Evolutionary conservation across 1,139 yeast genomes (phyloP), one percentile per base, ranked within the genome.

Genomic region (Geotrichum phurueaensis): DNA sequence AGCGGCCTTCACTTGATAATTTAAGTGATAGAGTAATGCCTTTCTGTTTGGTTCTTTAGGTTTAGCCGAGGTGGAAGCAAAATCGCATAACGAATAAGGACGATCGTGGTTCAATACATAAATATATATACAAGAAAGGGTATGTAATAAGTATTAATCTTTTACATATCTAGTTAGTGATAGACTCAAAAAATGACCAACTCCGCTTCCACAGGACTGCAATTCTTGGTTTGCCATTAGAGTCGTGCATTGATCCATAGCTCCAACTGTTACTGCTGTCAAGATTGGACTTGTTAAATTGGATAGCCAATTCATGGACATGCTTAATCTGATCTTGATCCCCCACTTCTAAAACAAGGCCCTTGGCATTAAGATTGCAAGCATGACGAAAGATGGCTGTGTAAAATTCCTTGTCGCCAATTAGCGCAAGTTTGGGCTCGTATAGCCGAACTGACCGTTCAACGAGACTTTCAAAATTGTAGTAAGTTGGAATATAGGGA

Each of bases 391-490:
- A 69, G 43, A 92, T 75, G 1, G 84, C 82, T 1, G 75, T 69
- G 71, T 87, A 92, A 69, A 89, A 89, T 66, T 87, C 94, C 20
- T 79, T 67, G 62, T 86, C 85, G 0, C 97, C 98, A 1, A 87
- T 73, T 15, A 94, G 75, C 0, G 99, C 99, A 47, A 83, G 70
- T 31, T 72, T 68, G 0, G 99, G 98, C 73, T 94, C 99, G 70
- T 81, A 86, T 27, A 73, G 59, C 43, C 81, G 75, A 0, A 92
- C 98, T 0, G 96, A 86, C 54, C 71, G 73, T 59, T 84, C 86
- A 63, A 80, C 63, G 53, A 72, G 68, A 23, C 54, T 52, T 60
- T 64, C 48, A 69, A 73, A 54, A 59, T 68, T 66, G 67, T 81
- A 83, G 45, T 83, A 58, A 1, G 57, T 20, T 0, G 92, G 84